Conservation (phyloP, 345 rosid species). For the Eucalyptus polybractea region DNA sequence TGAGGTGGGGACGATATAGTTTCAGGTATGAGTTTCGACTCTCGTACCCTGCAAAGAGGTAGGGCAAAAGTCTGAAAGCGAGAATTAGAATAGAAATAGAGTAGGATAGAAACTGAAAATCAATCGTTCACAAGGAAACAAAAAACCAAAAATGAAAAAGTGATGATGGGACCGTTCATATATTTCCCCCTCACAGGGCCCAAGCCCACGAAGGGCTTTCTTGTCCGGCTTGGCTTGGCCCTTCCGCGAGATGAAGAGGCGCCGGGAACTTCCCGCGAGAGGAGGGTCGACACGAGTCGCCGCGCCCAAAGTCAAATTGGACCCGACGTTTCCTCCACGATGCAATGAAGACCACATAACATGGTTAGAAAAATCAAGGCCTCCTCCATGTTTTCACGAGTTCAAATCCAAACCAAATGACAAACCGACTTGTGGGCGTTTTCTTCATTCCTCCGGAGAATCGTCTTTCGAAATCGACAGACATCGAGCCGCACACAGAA, state of each 20-base stretch:
- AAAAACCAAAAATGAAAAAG: neutral
- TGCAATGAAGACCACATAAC: neutral
- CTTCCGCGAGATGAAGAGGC: neutral
- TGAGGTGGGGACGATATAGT: too few relatives aligned
- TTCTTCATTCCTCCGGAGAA: neutral
- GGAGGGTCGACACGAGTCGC: neutral
- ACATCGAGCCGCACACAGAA: neutral
- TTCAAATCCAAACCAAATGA: neutral
- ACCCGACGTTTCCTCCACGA: neutral
- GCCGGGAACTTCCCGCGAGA: neutral
- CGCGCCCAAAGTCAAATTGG: neutral
- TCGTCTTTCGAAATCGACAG: neutral
- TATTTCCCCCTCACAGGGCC: neutral
- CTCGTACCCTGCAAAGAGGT: fast-evolving
- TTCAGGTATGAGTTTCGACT: too few relatives aligned
- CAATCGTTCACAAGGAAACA: neutral
- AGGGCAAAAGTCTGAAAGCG: too few relatives aligned
- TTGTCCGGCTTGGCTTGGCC: neutral
- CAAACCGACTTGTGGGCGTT: neutral
- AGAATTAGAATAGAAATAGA: too few relatives aligned
- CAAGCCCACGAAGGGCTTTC: neutral
- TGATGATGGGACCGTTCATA: neutral
- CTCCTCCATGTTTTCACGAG: neutral
- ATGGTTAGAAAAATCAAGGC: neutral
- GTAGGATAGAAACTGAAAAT: too few relatives aligned